Conservation (phyloP, 345 rosid species). For the Gossypium arboreum region DNA sequence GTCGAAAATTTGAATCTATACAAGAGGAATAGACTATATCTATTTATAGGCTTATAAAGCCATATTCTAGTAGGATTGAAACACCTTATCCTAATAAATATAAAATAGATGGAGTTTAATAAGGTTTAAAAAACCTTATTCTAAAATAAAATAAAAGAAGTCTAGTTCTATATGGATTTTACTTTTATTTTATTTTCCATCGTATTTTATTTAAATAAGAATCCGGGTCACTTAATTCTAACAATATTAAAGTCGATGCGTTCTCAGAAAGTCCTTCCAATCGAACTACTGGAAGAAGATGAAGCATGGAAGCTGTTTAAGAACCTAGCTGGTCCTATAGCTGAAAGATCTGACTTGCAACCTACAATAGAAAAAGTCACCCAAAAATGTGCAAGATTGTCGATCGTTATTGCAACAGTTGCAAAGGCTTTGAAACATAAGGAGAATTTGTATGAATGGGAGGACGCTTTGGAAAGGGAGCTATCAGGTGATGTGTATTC, state of each 20-base stretch:
- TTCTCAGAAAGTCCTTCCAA: background rate
- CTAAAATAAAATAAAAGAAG: too few species aligned
- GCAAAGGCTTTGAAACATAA: constrained; percentile 16
- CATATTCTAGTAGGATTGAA: too few species aligned
- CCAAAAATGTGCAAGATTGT: constrained; percentile 25
- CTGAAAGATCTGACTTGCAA: background rate
- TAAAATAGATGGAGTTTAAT: too few species aligned
- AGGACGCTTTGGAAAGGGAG: background rate
- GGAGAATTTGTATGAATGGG: constrained; percentile 9
- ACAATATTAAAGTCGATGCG: constrained; percentile 8
- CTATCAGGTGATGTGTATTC: background rate
- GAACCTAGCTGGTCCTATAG: background rate
- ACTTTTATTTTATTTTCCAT: too few species aligned
- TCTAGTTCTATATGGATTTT: too few species aligned
- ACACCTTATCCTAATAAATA: too few species aligned
- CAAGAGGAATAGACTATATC: too few species aligned
- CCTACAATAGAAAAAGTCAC: constrained; percentile 10
- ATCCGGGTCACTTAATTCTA: too few species aligned
- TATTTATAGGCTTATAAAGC: too few species aligned
- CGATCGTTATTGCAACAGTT: constrained; percentile 10
- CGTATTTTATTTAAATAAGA: too few species aligned
- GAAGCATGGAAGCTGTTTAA: constrained; percentile 26
- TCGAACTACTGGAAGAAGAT: background rate
- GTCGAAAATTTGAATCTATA: too few species aligned
- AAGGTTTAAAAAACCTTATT: too few species aligned